Evolutionary conservation across 164 flowering plant genomes (phyloP), one percentile per base, ranked within the genome.

Genomic region (Annona squamosa): DNA sequence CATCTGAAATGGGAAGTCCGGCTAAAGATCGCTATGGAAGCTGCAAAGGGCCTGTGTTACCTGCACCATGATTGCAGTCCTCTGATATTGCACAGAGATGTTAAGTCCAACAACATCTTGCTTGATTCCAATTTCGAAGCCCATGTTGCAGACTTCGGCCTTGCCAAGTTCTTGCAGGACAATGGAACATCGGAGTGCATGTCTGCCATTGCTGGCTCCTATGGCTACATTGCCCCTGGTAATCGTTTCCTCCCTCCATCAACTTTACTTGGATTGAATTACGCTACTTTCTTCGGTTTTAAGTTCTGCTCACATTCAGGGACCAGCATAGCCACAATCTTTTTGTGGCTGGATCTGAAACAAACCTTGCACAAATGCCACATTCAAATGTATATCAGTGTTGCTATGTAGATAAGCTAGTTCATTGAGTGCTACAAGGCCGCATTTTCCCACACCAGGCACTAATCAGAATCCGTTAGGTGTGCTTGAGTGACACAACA

Each of bases 171-270:
- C 82, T 78, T 89, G 77, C 89, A 84, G 52, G 88, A 89, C 65
- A 78, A 75, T 2, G 92, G 91, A 13, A 73, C 88, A 4, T 87
- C 92, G 1, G 90, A 90, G 71, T 85, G 92, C 81, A 89, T 91
- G 91, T 91, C 97, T 63, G 87, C 90, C 16, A 86, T 91, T 73
- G 93, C 97, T 47, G 97, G 93, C 2, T 91, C 97, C n/a, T 91
- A 89, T 26, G 97, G 93, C 12, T 89, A 89, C 68, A 89, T 91
- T 57, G 93, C 97, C 72, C 97, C 93, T 80, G 96, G 96, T 90
- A 84, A 65, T 45, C 46, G 37, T 43, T 56, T 68, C 67, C 63
- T 13, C 26, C 62, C 19, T 12, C 42, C 47, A 46, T 63, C 42
- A 10, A 19, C 52, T 1, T 4, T 26, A 2, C 56, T 45, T n/a